Conservation (phyloP, 2,329 filamentous ascomycete genomes). For the Beauveria sp. region DNA sequence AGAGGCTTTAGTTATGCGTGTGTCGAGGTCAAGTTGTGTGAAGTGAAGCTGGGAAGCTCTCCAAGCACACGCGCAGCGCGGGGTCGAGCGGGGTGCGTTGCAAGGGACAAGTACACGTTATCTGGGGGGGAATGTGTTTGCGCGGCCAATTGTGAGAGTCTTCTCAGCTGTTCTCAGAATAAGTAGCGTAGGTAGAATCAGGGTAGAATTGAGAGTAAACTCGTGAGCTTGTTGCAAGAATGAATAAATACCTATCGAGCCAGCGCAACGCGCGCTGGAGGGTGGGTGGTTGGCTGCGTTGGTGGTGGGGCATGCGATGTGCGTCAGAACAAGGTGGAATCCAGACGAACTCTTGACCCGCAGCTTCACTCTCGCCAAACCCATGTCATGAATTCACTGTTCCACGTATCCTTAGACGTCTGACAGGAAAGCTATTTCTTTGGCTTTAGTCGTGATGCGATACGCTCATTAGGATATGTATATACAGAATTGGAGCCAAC, state of each 20-base stretch:
- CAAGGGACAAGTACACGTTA: neutral
- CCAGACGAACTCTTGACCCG: conserved; percentile 1
- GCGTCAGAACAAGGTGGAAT: conserved; percentile 5
- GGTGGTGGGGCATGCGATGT: neutral
- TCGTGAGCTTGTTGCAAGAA: neutral
- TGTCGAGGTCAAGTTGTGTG: neutral
- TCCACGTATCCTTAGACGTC: neutral
- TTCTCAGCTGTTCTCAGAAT: neutral
- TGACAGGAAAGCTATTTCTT: neutral
- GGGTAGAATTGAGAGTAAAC: neutral
- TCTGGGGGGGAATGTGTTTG: neutral
- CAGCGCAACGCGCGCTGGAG: neutral
- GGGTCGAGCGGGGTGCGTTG: conserved; percentile 7
- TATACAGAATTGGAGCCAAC: neutral
- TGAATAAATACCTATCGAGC: neutral
- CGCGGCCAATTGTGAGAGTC: neutral
- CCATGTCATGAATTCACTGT: neutral
- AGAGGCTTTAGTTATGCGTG: neutral
- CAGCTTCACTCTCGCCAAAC: neutral
- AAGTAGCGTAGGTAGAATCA: neutral
- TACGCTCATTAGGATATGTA: neutral
- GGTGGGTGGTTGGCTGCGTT: neutral
- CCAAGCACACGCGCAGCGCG: neutral
- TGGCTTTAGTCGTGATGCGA: neutral
- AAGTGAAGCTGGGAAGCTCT: neutral